Evolutionary conservation across 768 basidiomycete genomes (phyloP), one percentile per base, ranked within the genome.

Genomic region (Sporobolomyces phaffii): DNA sequence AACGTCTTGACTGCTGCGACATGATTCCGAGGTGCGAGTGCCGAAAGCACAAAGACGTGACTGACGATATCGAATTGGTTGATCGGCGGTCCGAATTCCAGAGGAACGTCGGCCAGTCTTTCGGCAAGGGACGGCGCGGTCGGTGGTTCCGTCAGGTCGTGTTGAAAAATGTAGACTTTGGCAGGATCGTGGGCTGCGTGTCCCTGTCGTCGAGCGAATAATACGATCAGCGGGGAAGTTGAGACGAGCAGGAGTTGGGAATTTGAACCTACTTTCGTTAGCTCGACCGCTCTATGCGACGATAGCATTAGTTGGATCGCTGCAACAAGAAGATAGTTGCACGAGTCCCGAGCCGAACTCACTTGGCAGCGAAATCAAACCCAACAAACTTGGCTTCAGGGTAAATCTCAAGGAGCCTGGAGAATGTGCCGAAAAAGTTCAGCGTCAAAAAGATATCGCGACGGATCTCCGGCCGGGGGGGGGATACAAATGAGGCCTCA

Each of bases 301-400:
- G 22, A 26, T 24, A 36, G 13, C 6, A 24, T 5, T 7, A 54
- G n/a, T 40, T 38, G 13, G 7, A 40, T 58, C 41, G 20, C 45
- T 24, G 29, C 18, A 29, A 24, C 29, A 44, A 15, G 13, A 28
- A 24, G 28, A 8, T 5, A 7, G 28, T n/a, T 20, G 10, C 5
- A 29, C 22, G 3, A 13, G 5, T 4, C 28, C 9, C 14, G 29
- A 26, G 20, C 20, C 0, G 10, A 1, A 24, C 60, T n/a, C 29
- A 65, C 65, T 65, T 64, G 5, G 61, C 50, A 7, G 60, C 57
- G 38, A 72, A 72, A 43, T 72, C 71, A 18, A 68, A 72, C 1
- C 64, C 63, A n/a, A 62, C 60, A 29, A 62, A 68, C 1, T 48
- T 36, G 0, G 62, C 48, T 14, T 28, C 36, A 0, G 71, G 71